phyloP scores from a whole-genome alignment of 2,329 filamentous ascomycete species.

The Pestalotiopsis sp. region DNA sequence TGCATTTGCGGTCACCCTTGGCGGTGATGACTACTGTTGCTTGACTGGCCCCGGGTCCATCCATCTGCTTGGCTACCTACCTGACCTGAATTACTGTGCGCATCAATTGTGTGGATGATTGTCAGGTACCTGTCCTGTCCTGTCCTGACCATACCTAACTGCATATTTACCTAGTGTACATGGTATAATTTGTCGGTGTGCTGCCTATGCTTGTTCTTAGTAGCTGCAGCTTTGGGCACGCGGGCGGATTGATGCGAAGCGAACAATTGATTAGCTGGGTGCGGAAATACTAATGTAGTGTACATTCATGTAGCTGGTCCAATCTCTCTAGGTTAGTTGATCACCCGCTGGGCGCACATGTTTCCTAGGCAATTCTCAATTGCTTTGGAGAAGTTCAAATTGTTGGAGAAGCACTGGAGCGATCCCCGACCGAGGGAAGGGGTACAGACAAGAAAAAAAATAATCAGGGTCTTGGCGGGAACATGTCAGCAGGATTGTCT shows the following conservation, averaged over 20 bases:
- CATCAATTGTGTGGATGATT: not conserved
- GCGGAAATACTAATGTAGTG: too few species aligned
- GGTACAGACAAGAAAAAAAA: not conserved
- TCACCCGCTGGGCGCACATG: too few species aligned
- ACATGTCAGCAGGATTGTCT: not conserved
- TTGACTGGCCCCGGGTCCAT: not conserved
- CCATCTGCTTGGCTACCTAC: not conserved
- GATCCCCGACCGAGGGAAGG: too few species aligned
- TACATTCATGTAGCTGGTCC: too few species aligned
- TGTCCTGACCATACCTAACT: not conserved
- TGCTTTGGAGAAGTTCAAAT: too few species aligned
- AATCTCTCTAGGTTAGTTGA: too few species aligned
- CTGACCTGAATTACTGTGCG: not conserved
- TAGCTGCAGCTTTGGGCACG: not conserved
- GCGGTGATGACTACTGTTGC: not conserved
- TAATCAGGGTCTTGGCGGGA: slow-evolving; percentile 3
- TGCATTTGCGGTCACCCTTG: not conserved
- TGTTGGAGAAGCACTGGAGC: too few species aligned
- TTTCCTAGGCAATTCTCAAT: too few species aligned
- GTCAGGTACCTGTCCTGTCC: not conserved
- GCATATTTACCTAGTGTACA: not conserved
- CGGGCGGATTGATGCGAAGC: too few species aligned
- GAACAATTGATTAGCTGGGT: too few species aligned
- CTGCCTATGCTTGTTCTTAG: not conserved
- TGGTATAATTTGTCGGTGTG: not conserved